A percentile compares a stretch with the other conserved stretches of the same genome.
Conservation (phyloP, 2,329 filamentous ascomycete species). For the Westerdykella sp. region DNA sequence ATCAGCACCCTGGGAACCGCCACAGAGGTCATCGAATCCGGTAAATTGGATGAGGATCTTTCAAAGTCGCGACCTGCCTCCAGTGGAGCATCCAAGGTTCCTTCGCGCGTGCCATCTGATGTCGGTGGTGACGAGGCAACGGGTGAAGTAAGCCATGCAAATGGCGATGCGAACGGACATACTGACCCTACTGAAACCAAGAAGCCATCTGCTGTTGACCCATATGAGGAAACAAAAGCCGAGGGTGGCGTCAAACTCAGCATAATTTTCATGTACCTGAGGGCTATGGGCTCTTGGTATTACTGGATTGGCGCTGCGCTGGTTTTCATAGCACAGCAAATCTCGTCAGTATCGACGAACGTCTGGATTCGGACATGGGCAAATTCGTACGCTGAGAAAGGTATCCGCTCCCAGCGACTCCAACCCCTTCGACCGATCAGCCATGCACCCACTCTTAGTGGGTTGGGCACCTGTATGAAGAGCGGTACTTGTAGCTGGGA, state of each 20-base stretch:
- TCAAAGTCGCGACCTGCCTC: conserved; percentile 69
- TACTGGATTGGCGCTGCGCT: conserved; percentile 76
- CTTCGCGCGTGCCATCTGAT: conserved; percentile 73
- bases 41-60: conserved; percentile 80
- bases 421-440: conserved; percentile 33
- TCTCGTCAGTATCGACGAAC: conserved; percentile 81
- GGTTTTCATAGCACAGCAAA: conserved; percentile 75
- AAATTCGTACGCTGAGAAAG: conserved; percentile 67
- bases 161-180: conserved; percentile 45
- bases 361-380: conserved; percentile 95
- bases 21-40: conserved; percentile 74
- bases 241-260: conserved; percentile 81
- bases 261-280: conserved; percentile 79
- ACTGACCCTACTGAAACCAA: conserved; percentile 19
- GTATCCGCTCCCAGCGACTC: conserved; percentile 27
- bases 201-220: conserved; percentile 48
- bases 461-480: conserved; percentile 43
- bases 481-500: conserved; percentile 48
- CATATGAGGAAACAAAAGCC: conserved; percentile 63
- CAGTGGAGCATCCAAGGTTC: conserved; percentile 61
- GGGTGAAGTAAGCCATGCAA: conserved; percentile 38
- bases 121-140: conserved; percentile 54
- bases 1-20: conserved; percentile 70
- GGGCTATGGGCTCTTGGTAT: conserved; percentile 91
- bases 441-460: conserved; percentile 38